phyloP scores from a whole-genome alignment of 2,329 filamentous ascomycete species.

The Aphanocladium album region DNA sequence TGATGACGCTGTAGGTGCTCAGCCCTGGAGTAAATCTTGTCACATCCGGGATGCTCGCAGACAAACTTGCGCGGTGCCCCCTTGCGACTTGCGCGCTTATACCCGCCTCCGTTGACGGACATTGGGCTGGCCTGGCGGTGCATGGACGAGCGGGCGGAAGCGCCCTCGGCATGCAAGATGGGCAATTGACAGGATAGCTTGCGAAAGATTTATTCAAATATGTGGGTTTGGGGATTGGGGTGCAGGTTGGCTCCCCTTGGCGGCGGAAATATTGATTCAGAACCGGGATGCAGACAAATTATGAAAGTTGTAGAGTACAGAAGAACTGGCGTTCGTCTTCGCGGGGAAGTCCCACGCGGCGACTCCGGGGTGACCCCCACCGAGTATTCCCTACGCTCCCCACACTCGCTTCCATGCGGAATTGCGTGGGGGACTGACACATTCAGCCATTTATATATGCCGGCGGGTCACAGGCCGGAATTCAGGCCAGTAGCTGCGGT shows the following conservation, averaged over 20 bases:
- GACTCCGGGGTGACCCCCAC: conserved; percentile 15
- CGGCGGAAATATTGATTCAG: not conserved
- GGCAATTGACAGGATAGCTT: too few species aligned
- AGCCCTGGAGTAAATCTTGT: conserved; percentile 74
- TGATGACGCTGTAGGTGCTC: conserved; percentile 80
- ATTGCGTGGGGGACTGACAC: conserved; percentile 6
- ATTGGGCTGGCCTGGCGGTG: not conserved
- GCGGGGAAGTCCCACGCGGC: conserved; percentile 8
- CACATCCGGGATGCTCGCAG: conserved; percentile 67
- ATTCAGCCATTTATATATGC: not conserved
- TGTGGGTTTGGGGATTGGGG: not conserved
- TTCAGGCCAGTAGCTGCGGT: not conserved
- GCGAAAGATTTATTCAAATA: not conserved
- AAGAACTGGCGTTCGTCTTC: not conserved
- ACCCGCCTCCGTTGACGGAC: conserved; percentile 22
- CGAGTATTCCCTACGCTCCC: not conserved
- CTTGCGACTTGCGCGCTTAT: conserved; percentile 49
- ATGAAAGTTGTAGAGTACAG: conserved; percentile 4
- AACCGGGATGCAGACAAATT: not conserved
- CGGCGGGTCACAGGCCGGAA: not conserved
- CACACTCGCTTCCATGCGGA: not conserved
- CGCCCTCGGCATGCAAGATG: not conserved
- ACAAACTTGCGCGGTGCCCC: conserved; percentile 48
- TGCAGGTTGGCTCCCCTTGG: not conserved
- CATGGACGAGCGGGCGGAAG: not conserved